phyloP scores from a whole-genome alignment of 306 rosid species.

The Vachellia pachyceras region DNA sequence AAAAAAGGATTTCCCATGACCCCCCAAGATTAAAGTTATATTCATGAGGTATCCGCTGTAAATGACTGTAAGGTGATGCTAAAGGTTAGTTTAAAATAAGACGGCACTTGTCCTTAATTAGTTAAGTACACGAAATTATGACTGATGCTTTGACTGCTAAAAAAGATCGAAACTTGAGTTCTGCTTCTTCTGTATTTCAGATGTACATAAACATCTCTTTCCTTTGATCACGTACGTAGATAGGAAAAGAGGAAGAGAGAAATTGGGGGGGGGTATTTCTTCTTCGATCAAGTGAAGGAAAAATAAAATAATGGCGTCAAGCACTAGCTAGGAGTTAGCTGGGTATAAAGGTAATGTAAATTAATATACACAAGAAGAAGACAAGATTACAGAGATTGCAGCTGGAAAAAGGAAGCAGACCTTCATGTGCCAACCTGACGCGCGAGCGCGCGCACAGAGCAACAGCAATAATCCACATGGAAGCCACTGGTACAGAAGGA shows the following conservation, averaged over 20 bases:
- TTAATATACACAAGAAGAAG: not conserved
- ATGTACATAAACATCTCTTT: not conserved
- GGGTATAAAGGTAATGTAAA: not conserved
- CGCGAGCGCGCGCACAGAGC: too few relatives aligned
- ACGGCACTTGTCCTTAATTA: not conserved
- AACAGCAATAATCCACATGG: constrained; percentile 29
- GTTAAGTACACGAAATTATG: not conserved
- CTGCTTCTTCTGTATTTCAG: not conserved
- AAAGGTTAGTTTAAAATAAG: constrained; percentile 2
- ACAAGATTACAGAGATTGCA: constrained; percentile 5
- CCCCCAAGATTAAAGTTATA: not conserved
- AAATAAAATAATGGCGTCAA: not conserved
- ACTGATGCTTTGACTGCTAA: not conserved
- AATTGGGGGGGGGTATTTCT: not conserved
- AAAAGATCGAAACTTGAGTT: not conserved
- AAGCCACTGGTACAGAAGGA: constrained; percentile 12
- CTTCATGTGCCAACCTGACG: too few relatives aligned
- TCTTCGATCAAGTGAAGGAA: not conserved
- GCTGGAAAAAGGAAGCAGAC: constrained; percentile 23
- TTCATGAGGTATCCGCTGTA: constrained; percentile 1
- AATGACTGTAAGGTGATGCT: not conserved
- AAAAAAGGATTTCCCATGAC: not conserved
- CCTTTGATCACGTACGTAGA: not conserved
- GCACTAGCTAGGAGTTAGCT: constrained; percentile 39
- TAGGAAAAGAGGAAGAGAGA: not conserved